Evolutionary conservation across 441 rosid genomes (phyloP), one percentile per base, ranked within the genome.

Genomic region (Rhodomyrtus psidioides): DNA sequence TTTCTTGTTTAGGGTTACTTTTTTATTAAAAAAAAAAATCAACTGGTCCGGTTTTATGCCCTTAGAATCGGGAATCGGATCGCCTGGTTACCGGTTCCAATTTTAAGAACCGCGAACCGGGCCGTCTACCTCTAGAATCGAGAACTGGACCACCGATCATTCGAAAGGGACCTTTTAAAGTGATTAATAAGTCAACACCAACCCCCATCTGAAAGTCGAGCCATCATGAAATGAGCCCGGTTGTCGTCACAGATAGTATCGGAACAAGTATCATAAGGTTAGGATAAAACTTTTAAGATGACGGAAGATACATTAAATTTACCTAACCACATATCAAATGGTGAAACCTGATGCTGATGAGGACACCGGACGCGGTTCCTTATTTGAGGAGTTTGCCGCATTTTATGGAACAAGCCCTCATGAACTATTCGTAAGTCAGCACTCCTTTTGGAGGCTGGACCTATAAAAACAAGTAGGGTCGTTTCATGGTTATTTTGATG

Each of bases 391-490:
- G 53, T 51, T 51, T 51, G 53, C 12, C 53, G 53, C 53, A 51
- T 51, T 51, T 51, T 51, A 51, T 65, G 76, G 26, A 10, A 19
- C 12, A 10, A 3, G 76, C 19, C 14, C 76, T 9, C 9, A 34
- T 19, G 15, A 30, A 34, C 6, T 21, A 39, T 19, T 65, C 26
- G 2, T 65, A 65, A 65, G 26, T 65, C 9, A 65, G 44, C 26
- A 30, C 44, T 62, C 34, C 26, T 1, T 7, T 65, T 65, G 7
- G 14, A 23, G 26, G 46, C 14, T 21, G 9, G 76, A 62, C 59
- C n/a, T n/a, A 24, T 10, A 1, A 56, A 62, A 4, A 15, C 10
- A 1, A 5, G 3, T 0, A 1, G 12, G 0, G 1, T 8, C 0
- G 7, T 65, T 34, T 65, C 76, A 9, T 17, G 26, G 17, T 62